phyloP scores from a whole-genome alignment of 225 moss, liverwort and hornwort species.

The Polytrichum formosum region DNA sequence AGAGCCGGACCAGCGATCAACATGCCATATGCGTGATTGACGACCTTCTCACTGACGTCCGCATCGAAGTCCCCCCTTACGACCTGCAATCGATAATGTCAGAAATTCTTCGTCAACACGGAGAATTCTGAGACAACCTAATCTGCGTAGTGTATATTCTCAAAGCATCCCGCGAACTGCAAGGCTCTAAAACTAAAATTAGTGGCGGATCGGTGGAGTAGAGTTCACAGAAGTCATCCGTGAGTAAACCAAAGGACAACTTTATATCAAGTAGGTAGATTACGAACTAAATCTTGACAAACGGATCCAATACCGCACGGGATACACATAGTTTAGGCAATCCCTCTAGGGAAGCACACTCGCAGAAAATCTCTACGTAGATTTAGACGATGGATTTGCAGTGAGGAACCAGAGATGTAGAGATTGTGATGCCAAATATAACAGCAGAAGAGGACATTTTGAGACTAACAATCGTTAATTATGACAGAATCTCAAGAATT shows the following conservation, averaged over 20 bases:
- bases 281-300: no score
- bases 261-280: no score
- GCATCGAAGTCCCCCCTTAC: slow-evolving; percentile 22
- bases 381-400: no score
- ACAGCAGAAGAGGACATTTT: not conserved
- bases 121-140: not conserved
- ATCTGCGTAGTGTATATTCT: not conserved
- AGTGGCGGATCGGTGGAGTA: no score
- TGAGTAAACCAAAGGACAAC: no score
- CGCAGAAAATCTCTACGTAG: not conserved
- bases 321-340: no score
- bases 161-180: not conserved
- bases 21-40: slow-evolving; percentile 33
- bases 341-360: no score
- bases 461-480: not conserved
- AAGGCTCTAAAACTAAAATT: not conserved
- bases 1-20: slow-evolving; percentile 47
- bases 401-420: no score
- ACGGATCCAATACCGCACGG: no score
- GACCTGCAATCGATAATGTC: slow-evolving; percentile 20
- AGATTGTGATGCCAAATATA: no score
- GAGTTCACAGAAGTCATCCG: no score
- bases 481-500: not conserved
- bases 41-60: slow-evolving; percentile 11
- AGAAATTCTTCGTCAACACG: not conserved